A percentile compares a stretch with the other conserved stretches of the same genome.
Evolutionary conservation across 805 yeast genomes (phyloP).

Genomic region (Suhomyces vadensis): DNA sequence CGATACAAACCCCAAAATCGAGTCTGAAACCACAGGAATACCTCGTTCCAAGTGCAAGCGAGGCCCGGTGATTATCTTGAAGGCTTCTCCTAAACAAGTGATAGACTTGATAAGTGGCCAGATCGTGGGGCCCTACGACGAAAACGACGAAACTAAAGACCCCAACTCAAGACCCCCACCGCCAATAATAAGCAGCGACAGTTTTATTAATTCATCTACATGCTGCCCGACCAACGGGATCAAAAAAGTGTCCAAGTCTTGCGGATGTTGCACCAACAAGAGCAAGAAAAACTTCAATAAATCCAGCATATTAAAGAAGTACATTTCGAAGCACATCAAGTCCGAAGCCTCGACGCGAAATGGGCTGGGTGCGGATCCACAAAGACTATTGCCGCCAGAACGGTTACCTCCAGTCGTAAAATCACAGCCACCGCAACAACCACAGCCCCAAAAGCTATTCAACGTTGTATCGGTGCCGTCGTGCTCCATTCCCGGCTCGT

Average conservation of each 20-base stretch:
- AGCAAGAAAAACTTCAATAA: conserved; percentile 31
- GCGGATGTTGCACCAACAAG: conserved; percentile 34
- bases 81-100: conserved; percentile 41
- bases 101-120: conserved; percentile 38
- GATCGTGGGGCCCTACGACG: conserved; percentile 42
- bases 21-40: conserved; percentile 1
- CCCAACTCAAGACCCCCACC: conserved; percentile 20
- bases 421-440: too few species aligned
- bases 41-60: not conserved
- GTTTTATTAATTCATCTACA: conserved; percentile 34
- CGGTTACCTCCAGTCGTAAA: not conserved
- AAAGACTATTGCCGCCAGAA: not conserved
- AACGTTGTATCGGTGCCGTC: conserved; percentile 32
- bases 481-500: conserved; percentile 38
- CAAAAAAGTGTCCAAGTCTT: conserved; percentile 20
- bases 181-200: conserved; percentile 29
- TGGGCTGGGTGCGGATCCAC: too few species aligned
- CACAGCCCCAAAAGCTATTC: conserved; percentile 16
- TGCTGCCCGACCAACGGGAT: conserved; percentile 33
- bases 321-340: conserved; percentile 4
- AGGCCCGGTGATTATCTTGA: conserved; percentile 29
- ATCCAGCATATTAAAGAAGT: conserved; percentile 30
- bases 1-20: not conserved
- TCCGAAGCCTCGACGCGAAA: not conserved
- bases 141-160: conserved; percentile 10